Conservation (phyloP, 2,329 filamentous ascomycete genomes). For the Ophiostoma sp. region DNA sequence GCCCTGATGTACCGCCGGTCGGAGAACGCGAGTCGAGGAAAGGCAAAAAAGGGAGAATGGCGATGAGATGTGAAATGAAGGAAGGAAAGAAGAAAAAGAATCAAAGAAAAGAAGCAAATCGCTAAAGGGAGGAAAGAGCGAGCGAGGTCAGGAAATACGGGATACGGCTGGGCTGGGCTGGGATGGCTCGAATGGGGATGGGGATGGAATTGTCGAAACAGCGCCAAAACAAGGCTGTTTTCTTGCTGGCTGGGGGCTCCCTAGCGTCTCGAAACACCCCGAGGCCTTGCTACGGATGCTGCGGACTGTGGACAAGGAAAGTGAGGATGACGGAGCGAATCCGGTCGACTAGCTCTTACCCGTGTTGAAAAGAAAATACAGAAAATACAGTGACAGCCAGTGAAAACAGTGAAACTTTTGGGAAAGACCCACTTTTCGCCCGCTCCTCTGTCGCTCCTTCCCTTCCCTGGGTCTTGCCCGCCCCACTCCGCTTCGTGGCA, state of each 20-base stretch:
- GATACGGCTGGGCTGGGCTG: neutral
- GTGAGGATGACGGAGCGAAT: slow-evolving; percentile 8
- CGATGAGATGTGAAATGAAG: neutral
- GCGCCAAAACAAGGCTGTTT: slow-evolving; percentile 18
- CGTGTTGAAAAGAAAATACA: neutral
- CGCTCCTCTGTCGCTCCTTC: neutral
- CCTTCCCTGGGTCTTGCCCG: neutral
- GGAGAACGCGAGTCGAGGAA: neutral
- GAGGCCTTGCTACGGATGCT: slow-evolving; percentile 9
- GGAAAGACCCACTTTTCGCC: neutral
- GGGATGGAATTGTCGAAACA: slow-evolving; percentile 14
- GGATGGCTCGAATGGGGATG: neutral
- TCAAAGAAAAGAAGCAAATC: neutral
- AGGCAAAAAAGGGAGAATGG: neutral
- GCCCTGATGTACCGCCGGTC: neutral
- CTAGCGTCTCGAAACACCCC: slow-evolving; percentile 16
- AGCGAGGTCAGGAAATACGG: neutral
- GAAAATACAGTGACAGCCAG: neutral
- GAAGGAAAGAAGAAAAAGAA: neutral
- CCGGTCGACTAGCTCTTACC: slow-evolving; percentile 14
- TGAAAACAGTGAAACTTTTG: neutral
- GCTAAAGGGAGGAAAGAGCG: neutral
- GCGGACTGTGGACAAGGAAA: slow-evolving; percentile 12
- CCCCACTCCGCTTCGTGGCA: slow-evolving; percentile 13
- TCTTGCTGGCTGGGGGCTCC: neutral